Evolutionary conservation across 306 rosid genomes (phyloP), one percentile per base, ranked within the genome.

Genomic region (Styphnolobium japonicum): DNA sequence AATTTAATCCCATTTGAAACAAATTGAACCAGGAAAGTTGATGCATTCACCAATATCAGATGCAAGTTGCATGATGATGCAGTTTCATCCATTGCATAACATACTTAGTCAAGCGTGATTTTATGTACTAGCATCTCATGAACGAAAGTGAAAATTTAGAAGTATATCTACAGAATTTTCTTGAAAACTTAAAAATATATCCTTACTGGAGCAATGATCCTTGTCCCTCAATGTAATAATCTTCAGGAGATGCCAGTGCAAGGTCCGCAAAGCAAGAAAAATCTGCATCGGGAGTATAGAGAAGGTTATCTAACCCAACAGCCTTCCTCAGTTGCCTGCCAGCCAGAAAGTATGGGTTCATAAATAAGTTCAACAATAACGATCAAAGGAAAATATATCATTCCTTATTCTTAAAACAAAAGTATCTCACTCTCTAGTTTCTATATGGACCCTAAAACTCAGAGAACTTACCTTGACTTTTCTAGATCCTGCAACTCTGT

Each of bases 221-320:
- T 81, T 95, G 98, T 86, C 99, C 99, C 79, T 91, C 96, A 6
- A 90, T 85, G 86, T 91, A 95, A 88, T 95, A 95, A 79, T 95
- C 93, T 81, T 84, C 99, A 1, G 98, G 99, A 77, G 98, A 95
- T 61, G 97, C 19, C 51, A 95, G 96, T 15, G 99, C 99, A 84
- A 95, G 87, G 73, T 95, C 99, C 0, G 98, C 98, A 90, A 95
- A 95, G 89, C 98, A 95, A 45, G 99, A 95, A 85, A 95, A 95
- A 88, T 95, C 98, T 34, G 99, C 99, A 84, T 95, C 99, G 23
- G 98, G 99, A 63, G 97, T 95, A 77, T 95, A 95, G 74, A 95
- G 98, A 73, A 95, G 99, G 84, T 95, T 95, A 83, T 95, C 98
- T 71, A 95, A 80, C 73, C 99, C 99, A 55, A 81, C 76, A 67